phyloP scores from a whole-genome alignment of 495 filamentous ascomycete species.

The Achaetomiella virescens region DNA sequence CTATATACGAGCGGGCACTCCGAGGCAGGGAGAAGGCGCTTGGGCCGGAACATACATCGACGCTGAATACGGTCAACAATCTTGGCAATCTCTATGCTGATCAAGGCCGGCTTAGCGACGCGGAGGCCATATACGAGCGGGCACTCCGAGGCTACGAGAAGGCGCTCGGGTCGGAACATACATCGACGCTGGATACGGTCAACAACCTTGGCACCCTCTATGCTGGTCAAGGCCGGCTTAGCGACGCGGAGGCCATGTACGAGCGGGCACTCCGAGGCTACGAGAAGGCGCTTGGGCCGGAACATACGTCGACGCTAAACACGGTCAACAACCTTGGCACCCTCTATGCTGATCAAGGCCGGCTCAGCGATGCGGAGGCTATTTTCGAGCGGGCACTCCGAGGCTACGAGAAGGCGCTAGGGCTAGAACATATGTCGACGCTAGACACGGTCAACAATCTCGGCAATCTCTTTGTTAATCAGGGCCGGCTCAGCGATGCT shows the following conservation, averaged over 20 bases:
- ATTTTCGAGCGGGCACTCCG: slow-evolving; percentile 27
- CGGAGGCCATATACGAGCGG: slow-evolving; percentile 32
- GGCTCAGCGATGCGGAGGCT: slow-evolving; percentile 26
- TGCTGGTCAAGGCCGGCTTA: slow-evolving; percentile 19
- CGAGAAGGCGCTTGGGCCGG: slow-evolving; percentile 31
- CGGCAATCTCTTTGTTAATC: no score
- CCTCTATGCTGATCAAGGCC: slow-evolving; percentile 28
- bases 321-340: slow-evolving; percentile 27
- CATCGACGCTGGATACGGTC: background rate
- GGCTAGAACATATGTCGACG: no score
- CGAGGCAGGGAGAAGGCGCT: background rate
- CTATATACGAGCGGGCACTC: slow-evolving; percentile 29
- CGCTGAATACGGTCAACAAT: slow-evolving; percentile 22
- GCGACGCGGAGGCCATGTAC: slow-evolving; percentile 30
- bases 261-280: slow-evolving; percentile 32
- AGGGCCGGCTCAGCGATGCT: no score
- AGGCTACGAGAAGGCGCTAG: background rate
- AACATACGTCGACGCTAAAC: slow-evolving; percentile 17
- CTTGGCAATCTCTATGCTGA: slow-evolving; percentile 22
- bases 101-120: slow-evolving; percentile 28
- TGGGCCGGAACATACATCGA: background rate
- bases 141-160: slow-evolving; percentile 32
- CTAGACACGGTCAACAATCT: no score
- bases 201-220: slow-evolving; percentile 27
- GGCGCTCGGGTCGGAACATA: slow-evolving; percentile 1